Conservation (phyloP, 495 filamentous ascomycete species). For the Hyaloscypha bicolor region DNA sequence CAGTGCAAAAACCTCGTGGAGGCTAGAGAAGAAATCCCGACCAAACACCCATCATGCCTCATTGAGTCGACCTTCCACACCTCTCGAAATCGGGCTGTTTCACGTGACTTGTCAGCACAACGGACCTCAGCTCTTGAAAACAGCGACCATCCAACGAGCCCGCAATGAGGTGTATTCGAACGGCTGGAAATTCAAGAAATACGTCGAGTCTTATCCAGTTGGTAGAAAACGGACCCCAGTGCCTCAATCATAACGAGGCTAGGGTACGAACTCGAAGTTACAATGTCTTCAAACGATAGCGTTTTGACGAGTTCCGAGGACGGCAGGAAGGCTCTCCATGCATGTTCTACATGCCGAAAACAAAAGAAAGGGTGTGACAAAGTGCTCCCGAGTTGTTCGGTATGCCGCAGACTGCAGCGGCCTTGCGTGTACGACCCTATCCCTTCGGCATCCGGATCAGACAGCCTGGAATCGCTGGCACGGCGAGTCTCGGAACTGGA, state of each 20-base stretch:
- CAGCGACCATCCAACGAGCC: no score
- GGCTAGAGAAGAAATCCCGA: no score
- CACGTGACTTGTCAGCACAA: no score
- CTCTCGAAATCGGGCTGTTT: no score
- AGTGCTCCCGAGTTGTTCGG: constrained; percentile 1
- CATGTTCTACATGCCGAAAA: not conserved
- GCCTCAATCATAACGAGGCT: not conserved
- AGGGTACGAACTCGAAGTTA: not conserved
- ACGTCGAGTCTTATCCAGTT: no score
- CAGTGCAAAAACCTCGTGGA: no score
- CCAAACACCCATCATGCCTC: no score
- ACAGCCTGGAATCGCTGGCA: not conserved
- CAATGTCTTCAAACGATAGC: constrained; percentile 5
- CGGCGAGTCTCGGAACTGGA: not conserved
- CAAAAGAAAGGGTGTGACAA: not conserved
- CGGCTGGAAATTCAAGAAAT: no score
- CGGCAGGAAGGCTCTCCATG: not conserved
- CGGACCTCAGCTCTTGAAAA: no score
- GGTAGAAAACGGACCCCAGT: not conserved
- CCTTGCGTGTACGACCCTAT: not conserved
- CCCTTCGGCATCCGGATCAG: not conserved
- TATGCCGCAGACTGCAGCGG: not conserved
- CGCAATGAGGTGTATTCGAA: no score
- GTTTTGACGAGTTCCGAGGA: not conserved
- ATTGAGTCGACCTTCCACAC: no score